phyloP scores from a whole-genome alignment of 169 alveolate species.

The Nephromyces sp. region DNA sequence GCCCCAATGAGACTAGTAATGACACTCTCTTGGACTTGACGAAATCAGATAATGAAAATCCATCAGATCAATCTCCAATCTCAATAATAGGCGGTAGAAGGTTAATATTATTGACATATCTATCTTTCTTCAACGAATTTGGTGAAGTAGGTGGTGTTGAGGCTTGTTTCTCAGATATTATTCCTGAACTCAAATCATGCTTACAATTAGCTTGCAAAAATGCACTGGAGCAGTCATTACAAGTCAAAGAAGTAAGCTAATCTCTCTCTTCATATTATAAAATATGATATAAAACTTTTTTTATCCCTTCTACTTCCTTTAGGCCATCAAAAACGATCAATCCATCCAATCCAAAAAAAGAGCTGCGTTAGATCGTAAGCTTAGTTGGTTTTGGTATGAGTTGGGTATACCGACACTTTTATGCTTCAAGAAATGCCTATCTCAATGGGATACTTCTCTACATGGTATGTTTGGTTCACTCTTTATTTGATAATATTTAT shows the following conservation, averaged over 20 bases:
- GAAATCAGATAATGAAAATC: not conserved
- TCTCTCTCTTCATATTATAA: not conserved
- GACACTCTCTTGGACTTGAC: not conserved
- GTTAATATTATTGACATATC: not conserved
- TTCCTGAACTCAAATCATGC: slow-evolving; percentile 1
- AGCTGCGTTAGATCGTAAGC: not conserved
- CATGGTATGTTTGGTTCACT: not conserved
- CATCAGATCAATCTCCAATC: not conserved
- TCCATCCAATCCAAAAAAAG: not conserved
- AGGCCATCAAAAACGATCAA: not conserved
- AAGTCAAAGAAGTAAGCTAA: not conserved
- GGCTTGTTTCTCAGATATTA: slow-evolving; percentile 2
- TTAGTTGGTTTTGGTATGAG: slow-evolving; percentile 19
- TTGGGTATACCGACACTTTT: slow-evolving; percentile 14
- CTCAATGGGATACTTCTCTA: not conserved
- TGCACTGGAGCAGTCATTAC: not conserved
- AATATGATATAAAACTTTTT: not conserved
- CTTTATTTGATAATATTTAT: not conserved
- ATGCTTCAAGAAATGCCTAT: not conserved
- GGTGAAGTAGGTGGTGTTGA: slow-evolving; percentile 16
- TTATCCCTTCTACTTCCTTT: too few relatives aligned
- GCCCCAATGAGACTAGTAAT: not conserved
- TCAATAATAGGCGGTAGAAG: slow-evolving; percentile 1
- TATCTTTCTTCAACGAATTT: not conserved
- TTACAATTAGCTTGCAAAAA: not conserved